phyloP scores from a whole-genome alignment of 2,329 filamentous ascomycete species.

The Tolypocladium guangdongense region DNA sequence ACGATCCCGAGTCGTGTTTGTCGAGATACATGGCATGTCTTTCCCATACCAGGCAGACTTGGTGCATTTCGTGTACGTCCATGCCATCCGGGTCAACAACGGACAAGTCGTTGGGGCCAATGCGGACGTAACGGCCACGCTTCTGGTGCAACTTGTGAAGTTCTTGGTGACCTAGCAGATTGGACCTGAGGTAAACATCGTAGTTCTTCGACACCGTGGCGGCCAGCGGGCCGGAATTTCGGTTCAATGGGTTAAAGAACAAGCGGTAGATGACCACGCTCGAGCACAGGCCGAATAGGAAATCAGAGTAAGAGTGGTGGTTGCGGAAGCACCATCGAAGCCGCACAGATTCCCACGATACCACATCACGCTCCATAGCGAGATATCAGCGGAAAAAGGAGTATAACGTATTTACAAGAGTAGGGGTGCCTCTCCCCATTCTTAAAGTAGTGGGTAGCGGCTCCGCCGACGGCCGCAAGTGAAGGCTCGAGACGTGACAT shows the following conservation, averaged over 20 bases:
- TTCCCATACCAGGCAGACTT: conserved; percentile 1
- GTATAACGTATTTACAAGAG: background rate
- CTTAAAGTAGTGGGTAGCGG: conserved; percentile 1
- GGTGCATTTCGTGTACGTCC: conserved; percentile 1
- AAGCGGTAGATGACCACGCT: conserved; percentile 1
- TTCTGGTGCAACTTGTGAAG: conserved; percentile 1
- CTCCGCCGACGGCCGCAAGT: background rate
- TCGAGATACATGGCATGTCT: conserved; percentile 1
- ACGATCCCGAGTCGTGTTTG: background rate
- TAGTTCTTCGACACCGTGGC: conserved; percentile 3
- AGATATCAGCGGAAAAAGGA: background rate
- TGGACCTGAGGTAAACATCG: background rate
- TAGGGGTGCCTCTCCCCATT: background rate
- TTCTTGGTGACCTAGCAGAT: background rate
- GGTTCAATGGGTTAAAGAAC: conserved; percentile 1
- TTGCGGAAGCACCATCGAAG: background rate
- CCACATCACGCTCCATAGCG: background rate
- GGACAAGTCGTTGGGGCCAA: conserved; percentile 1
- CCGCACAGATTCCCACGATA: background rate
- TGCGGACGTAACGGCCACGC: conserved; percentile 2
- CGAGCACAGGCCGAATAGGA: background rate
- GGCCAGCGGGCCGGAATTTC: background rate
- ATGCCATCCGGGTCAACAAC: conserved; percentile 1
- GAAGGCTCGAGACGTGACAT: background rate
- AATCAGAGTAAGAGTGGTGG: background rate